Conservation (phyloP, 2,329 filamentous ascomycete genomes). For the Fusarium aywerte region DNA sequence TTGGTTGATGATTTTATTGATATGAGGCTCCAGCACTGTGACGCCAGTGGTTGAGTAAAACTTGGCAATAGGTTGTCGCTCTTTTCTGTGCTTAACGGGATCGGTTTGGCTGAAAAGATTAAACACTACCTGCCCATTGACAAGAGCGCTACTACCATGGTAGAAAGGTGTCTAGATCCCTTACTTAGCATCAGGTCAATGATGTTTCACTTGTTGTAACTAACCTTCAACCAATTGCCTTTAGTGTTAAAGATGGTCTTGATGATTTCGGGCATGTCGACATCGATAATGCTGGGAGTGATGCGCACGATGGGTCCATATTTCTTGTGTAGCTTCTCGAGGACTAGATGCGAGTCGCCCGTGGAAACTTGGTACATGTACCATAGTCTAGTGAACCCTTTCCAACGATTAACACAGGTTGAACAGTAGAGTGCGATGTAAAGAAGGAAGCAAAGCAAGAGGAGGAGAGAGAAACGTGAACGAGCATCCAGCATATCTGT, state of each 20-base stretch:
- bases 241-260: slow-evolving; percentile 52
- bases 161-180: slow-evolving; percentile 41
- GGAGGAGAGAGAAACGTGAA: neutral
- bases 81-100: slow-evolving; percentile 36
- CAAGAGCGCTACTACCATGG: slow-evolving; percentile 42
- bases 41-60: slow-evolving; percentile 43
- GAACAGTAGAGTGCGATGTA: neutral
- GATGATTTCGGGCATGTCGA: slow-evolving; percentile 53
- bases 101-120: slow-evolving; percentile 45
- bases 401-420: neutral
- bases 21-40: slow-evolving; percentile 41
- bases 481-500: neutral
- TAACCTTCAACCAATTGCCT: slow-evolving; percentile 49
- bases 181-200: neutral
- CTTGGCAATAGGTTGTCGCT: slow-evolving; percentile 44
- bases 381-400: slow-evolving; percentile 52
- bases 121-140: slow-evolving; percentile 43
- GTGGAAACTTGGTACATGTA: slow-evolving; percentile 47
- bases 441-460: fast-evolving
- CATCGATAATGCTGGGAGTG: slow-evolving; percentile 53
- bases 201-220: neutral
- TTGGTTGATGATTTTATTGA: slow-evolving; percentile 46
- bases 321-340: slow-evolving; percentile 51
- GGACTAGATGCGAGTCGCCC: slow-evolving; percentile 46
- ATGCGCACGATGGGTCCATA: slow-evolving; percentile 56